A percentile compares a stretch with the other conserved stretches of the same genome.
Evolutionary conservation across 2,329 filamentous ascomycete genomes (phyloP).

Genomic region (Alternaria consortialis): DNA sequence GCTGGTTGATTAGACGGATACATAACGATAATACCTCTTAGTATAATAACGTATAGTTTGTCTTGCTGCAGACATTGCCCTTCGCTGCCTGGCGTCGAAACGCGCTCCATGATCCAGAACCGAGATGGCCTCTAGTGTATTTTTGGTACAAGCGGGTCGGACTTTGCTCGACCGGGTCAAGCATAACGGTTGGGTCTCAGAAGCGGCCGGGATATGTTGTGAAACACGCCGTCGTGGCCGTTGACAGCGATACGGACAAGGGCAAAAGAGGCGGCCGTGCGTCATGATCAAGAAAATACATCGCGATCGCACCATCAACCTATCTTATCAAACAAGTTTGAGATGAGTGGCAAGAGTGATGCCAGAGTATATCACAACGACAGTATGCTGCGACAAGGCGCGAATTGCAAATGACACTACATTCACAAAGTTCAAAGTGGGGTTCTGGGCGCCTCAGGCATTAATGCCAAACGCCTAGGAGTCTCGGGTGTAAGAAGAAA

Average conservation of each 20-base stretch:
- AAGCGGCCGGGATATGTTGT: constrained; percentile 29
- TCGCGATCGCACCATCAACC: neutral
- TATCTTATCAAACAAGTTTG: neutral
- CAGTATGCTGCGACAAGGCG: constrained; percentile 5
- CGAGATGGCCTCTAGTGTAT: constrained; percentile 4
- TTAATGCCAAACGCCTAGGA: constrained; percentile 40
- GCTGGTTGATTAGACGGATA: neutral
- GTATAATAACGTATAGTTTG: neutral
- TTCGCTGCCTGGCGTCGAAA: neutral
- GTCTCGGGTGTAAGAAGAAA: constrained; percentile 36
- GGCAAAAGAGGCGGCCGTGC: constrained; percentile 25
- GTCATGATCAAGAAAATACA: constrained; percentile 21
- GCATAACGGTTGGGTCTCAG: constrained; percentile 22
- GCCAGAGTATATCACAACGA: neutral
- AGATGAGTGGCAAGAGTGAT: neutral
- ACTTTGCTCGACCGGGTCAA: constrained; percentile 7
- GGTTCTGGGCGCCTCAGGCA: constrained; percentile 22
- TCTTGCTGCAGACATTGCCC: neutral
- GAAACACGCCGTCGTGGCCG: constrained; percentile 32
- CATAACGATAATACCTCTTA: neutral
- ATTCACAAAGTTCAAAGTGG: neutral
- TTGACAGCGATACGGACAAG: constrained; percentile 26
- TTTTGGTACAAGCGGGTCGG: constrained; percentile 13
- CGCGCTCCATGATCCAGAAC: neutral
- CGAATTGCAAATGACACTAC: neutral